These are phyloP conservation scores for Colletotrichum sp. DNA, from an alignment of 2,329 filamentous ascomycete species.

Conservation along the genomic window DNA sequence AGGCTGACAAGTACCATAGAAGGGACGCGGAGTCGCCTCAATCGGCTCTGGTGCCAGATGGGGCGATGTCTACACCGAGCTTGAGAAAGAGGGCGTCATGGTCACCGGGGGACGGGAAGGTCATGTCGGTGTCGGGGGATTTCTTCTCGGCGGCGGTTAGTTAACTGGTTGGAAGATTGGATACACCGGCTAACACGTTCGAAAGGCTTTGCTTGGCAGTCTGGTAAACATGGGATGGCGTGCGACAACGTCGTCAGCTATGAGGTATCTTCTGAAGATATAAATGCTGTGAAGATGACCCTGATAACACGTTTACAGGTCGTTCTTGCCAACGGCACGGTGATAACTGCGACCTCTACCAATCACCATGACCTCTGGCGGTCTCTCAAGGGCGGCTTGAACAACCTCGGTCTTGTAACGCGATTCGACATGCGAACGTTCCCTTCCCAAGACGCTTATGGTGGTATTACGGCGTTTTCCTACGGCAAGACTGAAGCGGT, in stretches of 20 bases:
- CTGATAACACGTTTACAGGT: conserved; percentile 29
- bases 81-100: conserved; percentile 22
- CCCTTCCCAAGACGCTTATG: conserved; percentile 9
- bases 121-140: conserved; percentile 28
- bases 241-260: conserved; percentile 42
- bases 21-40: not conserved
- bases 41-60: not conserved
- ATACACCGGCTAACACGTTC: not conserved
- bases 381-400: conserved; percentile 49
- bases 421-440: conserved; percentile 33
- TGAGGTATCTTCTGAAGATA: not conserved
- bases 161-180: accelerated
- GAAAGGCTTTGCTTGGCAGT: conserved; percentile 25
- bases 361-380: conserved; percentile 44
- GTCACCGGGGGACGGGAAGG: conserved; percentile 27
- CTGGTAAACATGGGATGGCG: conserved; percentile 27
- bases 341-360: conserved; percentile 39
- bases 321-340: conserved; percentile 43
- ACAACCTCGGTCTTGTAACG: conserved; percentile 46
- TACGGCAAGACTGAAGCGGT: not conserved
- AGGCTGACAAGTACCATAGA: not conserved
- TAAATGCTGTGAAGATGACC: too few species aligned
- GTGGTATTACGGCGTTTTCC: not conserved
- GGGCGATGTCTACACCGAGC: not conserved
- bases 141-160: conserved; percentile 32